Evolutionary conservation across 345 rosid genomes (phyloP).

Genomic region (Eucalyptus grandis): DNA sequence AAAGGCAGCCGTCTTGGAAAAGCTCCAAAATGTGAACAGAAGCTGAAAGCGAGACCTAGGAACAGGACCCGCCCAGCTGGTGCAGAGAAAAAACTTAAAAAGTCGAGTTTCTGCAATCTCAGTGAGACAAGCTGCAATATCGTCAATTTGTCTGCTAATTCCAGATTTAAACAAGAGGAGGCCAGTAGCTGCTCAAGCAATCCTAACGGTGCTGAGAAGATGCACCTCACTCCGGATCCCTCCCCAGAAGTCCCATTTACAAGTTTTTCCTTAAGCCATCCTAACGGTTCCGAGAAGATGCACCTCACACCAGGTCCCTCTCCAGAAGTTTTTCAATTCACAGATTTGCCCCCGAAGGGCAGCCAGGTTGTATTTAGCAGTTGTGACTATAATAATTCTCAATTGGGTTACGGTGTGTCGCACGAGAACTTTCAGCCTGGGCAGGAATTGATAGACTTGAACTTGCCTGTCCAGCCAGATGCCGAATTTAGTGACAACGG

Average conservation of each 20-base stretch:
- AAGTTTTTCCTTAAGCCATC: conserved; percentile 9
- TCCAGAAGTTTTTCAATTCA: conserved; percentile 8
- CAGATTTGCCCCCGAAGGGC: conserved; percentile 12
- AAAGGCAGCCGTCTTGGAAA: not conserved
- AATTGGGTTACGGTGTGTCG: conserved; percentile 1
- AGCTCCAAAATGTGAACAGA: not conserved
- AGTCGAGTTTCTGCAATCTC: conserved; percentile 2
- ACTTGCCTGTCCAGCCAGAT: conserved; percentile 30
- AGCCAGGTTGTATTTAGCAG: not conserved
- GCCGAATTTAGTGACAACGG: conserved; percentile 8
- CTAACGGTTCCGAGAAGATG: not conserved
- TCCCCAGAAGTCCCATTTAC: conserved; percentile 10
- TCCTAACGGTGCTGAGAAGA: not conserved
- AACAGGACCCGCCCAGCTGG: conserved; percentile 1
- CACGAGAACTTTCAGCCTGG: conserved; percentile 4
- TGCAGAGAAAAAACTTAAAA: conserved; percentile 3
- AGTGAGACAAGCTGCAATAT: not conserved
- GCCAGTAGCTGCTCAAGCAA: not conserved
- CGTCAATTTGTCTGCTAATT: not conserved
- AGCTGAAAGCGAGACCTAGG: conserved; percentile 1
- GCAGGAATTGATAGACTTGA: conserved; percentile 29
- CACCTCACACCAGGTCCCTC: not conserved
- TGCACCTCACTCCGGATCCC: not conserved
- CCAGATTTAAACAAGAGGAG: conserved; percentile 3
- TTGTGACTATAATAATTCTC: not conserved